Base-by-base conservation (phyloP, 768 basidiomycete species). In the Tulasnella sp. region DNA sequence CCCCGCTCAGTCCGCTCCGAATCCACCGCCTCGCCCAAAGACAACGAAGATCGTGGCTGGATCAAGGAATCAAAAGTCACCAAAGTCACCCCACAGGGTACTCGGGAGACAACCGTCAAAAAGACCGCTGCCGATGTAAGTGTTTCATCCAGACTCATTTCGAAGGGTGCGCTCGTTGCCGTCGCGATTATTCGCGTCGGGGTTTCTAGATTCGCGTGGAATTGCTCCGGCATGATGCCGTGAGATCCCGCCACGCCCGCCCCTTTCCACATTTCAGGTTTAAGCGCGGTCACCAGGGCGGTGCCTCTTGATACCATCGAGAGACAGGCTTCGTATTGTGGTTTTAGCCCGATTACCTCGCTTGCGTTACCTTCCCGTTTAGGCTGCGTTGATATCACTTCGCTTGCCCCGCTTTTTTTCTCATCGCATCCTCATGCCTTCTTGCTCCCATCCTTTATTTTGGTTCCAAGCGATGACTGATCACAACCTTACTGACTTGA, bases 51-150 rank as follows among this genome's bases (percentile, higher is more conserved):
- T 37, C 77, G 78, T 37, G 64, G 64, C 16, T 80, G 78, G 78
- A 80, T 80, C 37, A 80, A 80, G 46, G 78, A 80, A 72, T 72
- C 64, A 41, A 69, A 72, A 69, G 78, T 80, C 44, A 80, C 73
- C 31, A 80, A 80, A 69, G 44, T 80, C 41, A 80, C 78, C 44
- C 42, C 69, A n/a, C 11, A 8, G 31, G 78, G 78, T 24, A 42
- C 42, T n/a, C n/a, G 69, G 37, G 78, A 80, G 54, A 50, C 73
- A 44, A 80, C 78, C 4, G 11, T 75, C n/a, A 80, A 80, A 58
- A 80, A 75, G 73, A 80, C 78, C 34, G 72, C 64, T 44, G 40
- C 58, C 44, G 78, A 80, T 74, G 78, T 80, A 54, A 72, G 78
- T 80, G 41, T 60, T 77, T 77, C 54, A 46, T 72, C 31, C 76